phyloP scores from a whole-genome alignment of 176 grass and related monocot species.

The Typha latifolia region DNA sequence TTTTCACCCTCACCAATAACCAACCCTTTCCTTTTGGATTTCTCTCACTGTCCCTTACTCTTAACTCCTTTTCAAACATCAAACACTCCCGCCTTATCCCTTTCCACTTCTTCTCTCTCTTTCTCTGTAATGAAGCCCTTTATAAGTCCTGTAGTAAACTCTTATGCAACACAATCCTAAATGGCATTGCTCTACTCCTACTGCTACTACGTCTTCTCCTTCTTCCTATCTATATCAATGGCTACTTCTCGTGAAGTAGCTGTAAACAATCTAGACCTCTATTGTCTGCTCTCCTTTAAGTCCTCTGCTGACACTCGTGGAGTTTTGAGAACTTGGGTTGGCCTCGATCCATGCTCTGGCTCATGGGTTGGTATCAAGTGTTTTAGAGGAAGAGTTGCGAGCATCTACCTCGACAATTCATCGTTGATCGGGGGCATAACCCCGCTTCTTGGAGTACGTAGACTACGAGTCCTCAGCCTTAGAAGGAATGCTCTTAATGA shows the following conservation, averaged over 20 bases:
- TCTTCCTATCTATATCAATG: not conserved
- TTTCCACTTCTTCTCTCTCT: conserved; percentile 7
- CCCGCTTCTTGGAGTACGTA: conserved; percentile 36
- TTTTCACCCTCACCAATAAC: not conserved
- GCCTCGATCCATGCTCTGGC: conserved; percentile 44
- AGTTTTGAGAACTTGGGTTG: conserved; percentile 31
- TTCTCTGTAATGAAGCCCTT: not conserved
- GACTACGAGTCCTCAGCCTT: conserved; percentile 29
- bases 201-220: conserved; percentile 4
- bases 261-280: conserved; percentile 29
- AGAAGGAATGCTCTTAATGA: conserved; percentile 41
- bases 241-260: conserved; percentile 5
- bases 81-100: not conserved
- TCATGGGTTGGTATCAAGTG: conserved; percentile 41
- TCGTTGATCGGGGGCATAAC: conserved; percentile 27
- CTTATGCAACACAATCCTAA: not conserved
- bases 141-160: conserved; percentile 26
- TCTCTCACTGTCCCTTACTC: conserved; percentile 18
- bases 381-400: conserved; percentile 31
- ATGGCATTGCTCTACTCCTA: conserved; percentile 16
- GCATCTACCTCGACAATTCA: conserved; percentile 37
- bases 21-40: conserved; percentile 36
- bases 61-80: conserved; percentile 22
- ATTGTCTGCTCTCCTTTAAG: conserved; percentile 38
- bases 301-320: conserved; percentile 20